Evolutionary conservation across 1,284 basidiomycete species (phyloP).

Genomic region (Rhodotorula sp.): DNA sequence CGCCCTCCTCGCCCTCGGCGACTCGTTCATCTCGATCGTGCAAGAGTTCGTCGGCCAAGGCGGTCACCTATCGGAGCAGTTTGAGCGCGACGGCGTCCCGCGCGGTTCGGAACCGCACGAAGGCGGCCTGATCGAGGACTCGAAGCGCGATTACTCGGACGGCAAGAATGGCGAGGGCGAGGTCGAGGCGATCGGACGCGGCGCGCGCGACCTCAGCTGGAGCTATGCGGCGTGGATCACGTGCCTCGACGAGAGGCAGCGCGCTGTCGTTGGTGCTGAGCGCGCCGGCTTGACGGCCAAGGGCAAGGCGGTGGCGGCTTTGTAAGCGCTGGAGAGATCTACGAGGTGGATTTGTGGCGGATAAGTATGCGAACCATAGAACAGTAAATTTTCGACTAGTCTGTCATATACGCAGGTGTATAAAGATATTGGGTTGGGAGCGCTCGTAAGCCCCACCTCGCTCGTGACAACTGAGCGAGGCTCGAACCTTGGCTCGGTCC

Average conservation of each 20-base stretch:
- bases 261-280: not conserved
- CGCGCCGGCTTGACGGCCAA: not conserved
- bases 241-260: conserved; percentile 8
- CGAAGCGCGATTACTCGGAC: conserved; percentile 9
- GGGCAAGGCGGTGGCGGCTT: not conserved
- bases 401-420: no score
- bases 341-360: not conserved
- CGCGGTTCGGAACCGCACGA: conserved; percentile 14
- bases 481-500: not conserved
- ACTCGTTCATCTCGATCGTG: conserved; percentile 21
- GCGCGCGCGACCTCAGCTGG: conserved; percentile 53
- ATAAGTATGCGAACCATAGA: no score
- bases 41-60: conserved; percentile 20
- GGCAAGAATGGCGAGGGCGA: not conserved
- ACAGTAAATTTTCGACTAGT: no score
- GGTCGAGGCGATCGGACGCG: conserved; percentile 35
- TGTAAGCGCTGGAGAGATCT: not conserved
- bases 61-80: conserved; percentile 18
- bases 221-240: conserved; percentile 49
- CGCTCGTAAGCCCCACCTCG: no score
- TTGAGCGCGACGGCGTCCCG: conserved; percentile 8
- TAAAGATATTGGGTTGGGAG: no score
- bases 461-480: not conserved
- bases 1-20: conserved; percentile 16
- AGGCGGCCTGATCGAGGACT: conserved; percentile 18